phyloP scores from a whole-genome alignment of 2,329 filamentous ascomycete species.

The Celoporthe dispersa region DNA sequence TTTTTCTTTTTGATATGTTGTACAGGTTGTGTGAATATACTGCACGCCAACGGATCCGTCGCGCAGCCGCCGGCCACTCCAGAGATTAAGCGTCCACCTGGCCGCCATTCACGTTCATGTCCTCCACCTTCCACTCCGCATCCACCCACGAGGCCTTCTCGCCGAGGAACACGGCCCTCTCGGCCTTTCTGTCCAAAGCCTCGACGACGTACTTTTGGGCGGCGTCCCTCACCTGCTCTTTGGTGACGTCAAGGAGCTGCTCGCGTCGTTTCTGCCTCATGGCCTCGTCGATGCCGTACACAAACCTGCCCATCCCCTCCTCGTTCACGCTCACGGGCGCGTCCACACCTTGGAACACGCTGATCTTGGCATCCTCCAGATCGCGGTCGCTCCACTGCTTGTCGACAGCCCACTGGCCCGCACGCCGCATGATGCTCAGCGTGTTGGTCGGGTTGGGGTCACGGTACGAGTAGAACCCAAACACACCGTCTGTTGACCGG shows the following conservation, averaged over 20 bases:
- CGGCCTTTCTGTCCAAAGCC: conserved; percentile 60
- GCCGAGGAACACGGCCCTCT: conserved; percentile 76
- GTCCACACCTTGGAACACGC: conserved; percentile 89
- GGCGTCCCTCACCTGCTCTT: conserved; percentile 76
- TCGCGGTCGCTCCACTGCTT: conserved; percentile 82
- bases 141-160: conserved; percentile 82
- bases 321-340: conserved; percentile 85
- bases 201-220: conserved; percentile 84
- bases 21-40: conserved; percentile 28
- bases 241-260: conserved; percentile 83
- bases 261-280: conserved; percentile 88
- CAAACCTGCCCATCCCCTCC: conserved; percentile 85
- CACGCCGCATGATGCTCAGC: conserved; percentile 79
- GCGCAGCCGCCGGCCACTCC: background rate
- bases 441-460: conserved; percentile 91
- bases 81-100: conserved; percentile 30
- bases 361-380: conserved; percentile 93
- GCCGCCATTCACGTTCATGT: conserved; percentile 68
- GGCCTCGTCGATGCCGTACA: conserved; percentile 82
- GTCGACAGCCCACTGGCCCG: conserved; percentile 82
- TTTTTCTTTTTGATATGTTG: conserved; percentile 13
- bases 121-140: conserved; percentile 72
- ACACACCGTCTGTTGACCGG: conserved; percentile 78
- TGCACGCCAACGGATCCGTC: background rate
- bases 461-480: conserved; percentile 95